Base-by-base conservation (phyloP, 2,329 filamentous ascomycete species). In the Penicillium sp. region DNA sequence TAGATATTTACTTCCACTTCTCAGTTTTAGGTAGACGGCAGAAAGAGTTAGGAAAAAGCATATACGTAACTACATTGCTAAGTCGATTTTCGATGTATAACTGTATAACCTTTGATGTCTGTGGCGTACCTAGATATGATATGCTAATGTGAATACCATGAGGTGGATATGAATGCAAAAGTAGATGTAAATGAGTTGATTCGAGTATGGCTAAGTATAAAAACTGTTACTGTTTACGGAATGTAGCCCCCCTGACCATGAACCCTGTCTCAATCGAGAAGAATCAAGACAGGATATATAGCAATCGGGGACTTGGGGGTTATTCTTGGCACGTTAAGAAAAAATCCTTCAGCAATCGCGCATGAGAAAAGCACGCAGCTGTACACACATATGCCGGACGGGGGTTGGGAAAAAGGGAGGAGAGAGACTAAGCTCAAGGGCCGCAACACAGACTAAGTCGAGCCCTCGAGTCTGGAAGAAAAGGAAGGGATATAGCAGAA, bases 361-460 rank as follows among this genome's bases (percentile, higher is more conserved):
- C 82, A 85, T 83, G 73, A 78, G 69, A 78, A 73, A 75, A 77
- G 78, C 72, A 71, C 79, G 81, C 78, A 78, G 84, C 84, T 87
- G 85, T 88, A 88, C 85, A 87, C 85, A 88, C 84, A 82, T 81
- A 87, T 87, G 85, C 84, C 82, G 75, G 40, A 38, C 41, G 26
- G 58, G 41, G 52, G 44, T 28, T 41, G 17, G 46, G 58, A 43
- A 45, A 55, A 46, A 19, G 30, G 26, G 38, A 14, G 30, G 11
- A 31, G 26, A 42, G 44, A 56, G 57, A 41, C 45, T 38, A 54
- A 42, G 51, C 53, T 61, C 58, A 38, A 56, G 54, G 40, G 53
- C 44, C 35, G 41, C 52, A 50, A 40, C 58, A 56, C 45, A 45
- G 53, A 43, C 26, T 11, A 41, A 47, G 51, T 49, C 45, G 42